Percentiles rank a stretch among this genome's conserved stretches.
phyloP scores from a whole-genome alignment of 495 filamentous ascomycete species.

The Xylaria longipes region DNA sequence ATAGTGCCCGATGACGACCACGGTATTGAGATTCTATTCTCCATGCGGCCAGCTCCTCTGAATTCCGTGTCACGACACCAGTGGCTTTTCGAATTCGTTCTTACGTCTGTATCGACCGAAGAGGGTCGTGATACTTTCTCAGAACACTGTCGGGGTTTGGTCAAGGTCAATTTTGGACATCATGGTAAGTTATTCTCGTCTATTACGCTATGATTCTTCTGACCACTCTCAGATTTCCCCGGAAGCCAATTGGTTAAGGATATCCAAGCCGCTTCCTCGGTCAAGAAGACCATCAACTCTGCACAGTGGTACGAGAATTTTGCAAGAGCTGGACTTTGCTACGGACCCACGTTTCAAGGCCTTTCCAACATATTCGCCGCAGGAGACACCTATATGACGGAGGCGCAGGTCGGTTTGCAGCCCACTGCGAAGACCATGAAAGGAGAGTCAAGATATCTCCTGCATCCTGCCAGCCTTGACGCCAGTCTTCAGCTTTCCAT shows the following conservation, averaged over 20 bases:
- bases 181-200: background rate
- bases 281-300: slow-evolving; percentile 1
- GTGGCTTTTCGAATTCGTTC: background rate
- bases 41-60: background rate
- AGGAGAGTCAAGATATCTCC: background rate
- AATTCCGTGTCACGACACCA: background rate
- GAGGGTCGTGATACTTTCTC: background rate
- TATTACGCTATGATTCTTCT: background rate
- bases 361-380: slow-evolving; percentile 6
- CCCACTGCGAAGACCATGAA: background rate
- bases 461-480: slow-evolving; percentile 9
- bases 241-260: background rate
- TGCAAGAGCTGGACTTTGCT: background rate
- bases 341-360: slow-evolving; percentile 3
- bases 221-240: background rate
- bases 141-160: background rate
- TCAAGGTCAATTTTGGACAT: background rate
- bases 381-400: background rate
- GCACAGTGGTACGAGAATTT: slow-evolving; percentile 9
- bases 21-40: background rate
- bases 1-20: slow-evolving; percentile 8
- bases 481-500: slow-evolving; percentile 3
- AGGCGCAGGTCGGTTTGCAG: background rate
- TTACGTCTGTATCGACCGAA: background rate
- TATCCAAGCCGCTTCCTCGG: background rate